Evolutionary conservation across 768 basidiomycete species (phyloP).

Genomic region (Cantharellus anzutake): DNA sequence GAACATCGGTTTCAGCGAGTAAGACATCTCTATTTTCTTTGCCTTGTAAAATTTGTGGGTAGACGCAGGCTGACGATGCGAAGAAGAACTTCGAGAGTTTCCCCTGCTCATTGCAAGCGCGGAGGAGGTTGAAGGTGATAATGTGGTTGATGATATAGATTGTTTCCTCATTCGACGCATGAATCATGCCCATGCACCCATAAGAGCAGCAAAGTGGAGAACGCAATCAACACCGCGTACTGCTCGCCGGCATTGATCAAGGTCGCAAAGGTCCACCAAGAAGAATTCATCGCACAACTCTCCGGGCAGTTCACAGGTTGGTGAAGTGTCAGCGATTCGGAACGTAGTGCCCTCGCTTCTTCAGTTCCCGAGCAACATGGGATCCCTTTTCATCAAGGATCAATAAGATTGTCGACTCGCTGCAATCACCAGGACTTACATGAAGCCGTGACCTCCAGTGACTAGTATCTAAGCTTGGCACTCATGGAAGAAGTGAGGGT

Average conservation of each 20-base stretch:
- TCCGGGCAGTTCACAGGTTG: slow-evolving; percentile 11
- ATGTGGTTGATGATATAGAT: slow-evolving; percentile 32
- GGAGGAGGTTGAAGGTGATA: slow-evolving; percentile 31
- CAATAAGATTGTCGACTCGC: neutral
- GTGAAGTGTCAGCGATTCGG: slow-evolving; percentile 26
- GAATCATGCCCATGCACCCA: slow-evolving; percentile 49
- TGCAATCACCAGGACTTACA: slow-evolving; percentile 9
- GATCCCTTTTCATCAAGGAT: slow-evolving; percentile 25
- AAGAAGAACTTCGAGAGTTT: slow-evolving; percentile 31
- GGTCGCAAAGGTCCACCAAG: slow-evolving; percentile 29
- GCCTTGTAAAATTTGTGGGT: slow-evolving; percentile 27
- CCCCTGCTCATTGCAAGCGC: slow-evolving; percentile 16
- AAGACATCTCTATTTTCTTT: slow-evolving; percentile 20
- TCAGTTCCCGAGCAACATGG: slow-evolving; percentile 27
- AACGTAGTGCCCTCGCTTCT: slow-evolving; percentile 17
- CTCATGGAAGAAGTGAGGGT: too few species aligned
- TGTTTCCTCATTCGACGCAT: slow-evolving; percentile 26
- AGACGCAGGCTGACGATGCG: slow-evolving; percentile 42
- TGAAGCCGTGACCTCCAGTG: slow-evolving; percentile 35
- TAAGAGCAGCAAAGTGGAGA: slow-evolving; percentile 39
- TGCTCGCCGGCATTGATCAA: slow-evolving; percentile 19
- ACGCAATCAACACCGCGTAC: slow-evolving; percentile 26
- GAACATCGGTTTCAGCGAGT: slow-evolving; percentile 29
- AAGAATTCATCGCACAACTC: slow-evolving; percentile 20
- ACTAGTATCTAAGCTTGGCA: slow-evolving; percentile 9